Conservation (phyloP, 345 rosid species). For the Abelmoschus esculentus region DNA sequence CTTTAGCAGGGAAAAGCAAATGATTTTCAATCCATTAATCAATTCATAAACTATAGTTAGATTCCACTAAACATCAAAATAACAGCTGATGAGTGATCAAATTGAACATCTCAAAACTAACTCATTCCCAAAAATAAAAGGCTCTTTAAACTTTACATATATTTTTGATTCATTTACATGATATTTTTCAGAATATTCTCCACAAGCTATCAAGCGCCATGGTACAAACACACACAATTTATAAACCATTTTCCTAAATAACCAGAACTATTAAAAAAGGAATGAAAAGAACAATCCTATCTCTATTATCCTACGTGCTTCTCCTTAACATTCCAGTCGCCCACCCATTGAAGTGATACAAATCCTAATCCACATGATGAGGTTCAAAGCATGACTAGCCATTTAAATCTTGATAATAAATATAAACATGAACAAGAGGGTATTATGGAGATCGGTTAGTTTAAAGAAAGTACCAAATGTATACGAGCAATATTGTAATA, state of each 20-base stretch:
- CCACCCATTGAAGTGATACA: neutral
- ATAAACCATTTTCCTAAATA: neutral
- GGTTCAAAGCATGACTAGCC: neutral
- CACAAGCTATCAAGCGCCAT: neutral
- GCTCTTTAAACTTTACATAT: neutral
- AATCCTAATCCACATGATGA: neutral
- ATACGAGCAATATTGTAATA: conserved; percentile 97
- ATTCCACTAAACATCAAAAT: neutral
- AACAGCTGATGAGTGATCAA: neutral
- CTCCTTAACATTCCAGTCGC: neutral
- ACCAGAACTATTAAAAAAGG: neutral
- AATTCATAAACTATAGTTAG: neutral
- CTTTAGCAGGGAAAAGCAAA: neutral
- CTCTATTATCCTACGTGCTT: neutral
- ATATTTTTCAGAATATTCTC: neutral
- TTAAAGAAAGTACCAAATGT: conserved; percentile 60
- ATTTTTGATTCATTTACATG: neutral
- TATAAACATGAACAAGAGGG: neutral
- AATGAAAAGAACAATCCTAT: neutral
- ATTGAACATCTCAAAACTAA: neutral
- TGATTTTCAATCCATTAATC: too few species aligned
- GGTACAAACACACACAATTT: neutral
- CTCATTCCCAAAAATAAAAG: neutral
- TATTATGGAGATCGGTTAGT: neutral
- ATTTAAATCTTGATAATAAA: neutral